Evolutionary conservation across 2,329 filamentous ascomycete genomes (phyloP).

Genomic region (Cladophialophora yegresii): DNA sequence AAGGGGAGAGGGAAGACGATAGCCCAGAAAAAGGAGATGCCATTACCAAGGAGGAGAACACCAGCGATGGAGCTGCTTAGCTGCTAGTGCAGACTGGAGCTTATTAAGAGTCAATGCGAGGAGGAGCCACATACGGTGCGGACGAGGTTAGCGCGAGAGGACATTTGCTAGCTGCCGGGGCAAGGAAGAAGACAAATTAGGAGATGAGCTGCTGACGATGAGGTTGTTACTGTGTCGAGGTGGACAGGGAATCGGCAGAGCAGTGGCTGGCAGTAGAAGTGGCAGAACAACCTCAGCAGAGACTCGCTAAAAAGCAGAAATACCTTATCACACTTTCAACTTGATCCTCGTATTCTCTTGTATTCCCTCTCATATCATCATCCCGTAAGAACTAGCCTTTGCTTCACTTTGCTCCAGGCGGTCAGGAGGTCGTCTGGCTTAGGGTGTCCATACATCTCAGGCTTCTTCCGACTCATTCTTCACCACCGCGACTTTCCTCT

Average conservation of each 20-base stretch:
- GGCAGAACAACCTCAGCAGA: not conserved
- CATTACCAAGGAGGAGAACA: not conserved
- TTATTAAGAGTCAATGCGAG: not conserved
- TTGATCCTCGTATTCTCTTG: not conserved
- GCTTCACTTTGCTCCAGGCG: not conserved
- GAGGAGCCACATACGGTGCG: not conserved
- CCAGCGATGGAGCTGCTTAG: not conserved
- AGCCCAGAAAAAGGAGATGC: not conserved
- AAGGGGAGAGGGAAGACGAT: not conserved
- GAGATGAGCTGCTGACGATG: not conserved
- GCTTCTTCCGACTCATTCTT: not conserved
- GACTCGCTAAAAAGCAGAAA: not conserved
- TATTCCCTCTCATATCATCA: not conserved
- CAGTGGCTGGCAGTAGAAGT: not conserved
- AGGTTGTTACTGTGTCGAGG: not conserved
- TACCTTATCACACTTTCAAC: not conserved
- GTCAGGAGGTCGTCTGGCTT: not conserved
- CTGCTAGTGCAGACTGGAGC: not conserved
- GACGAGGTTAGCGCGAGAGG: not conserved
- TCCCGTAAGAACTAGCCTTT: not conserved
- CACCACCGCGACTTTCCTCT: not conserved
- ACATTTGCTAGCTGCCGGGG: not conserved
- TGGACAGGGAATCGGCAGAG: not conserved
- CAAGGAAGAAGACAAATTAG: not conserved
- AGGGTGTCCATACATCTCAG: not conserved